Percentiles rank a stretch among this genome's conserved stretches.
These are phyloP conservation scores for Beta macrorhiza DNA, from an alignment of 179 eudicot genomes.

Conservation along the genomic window DNA sequence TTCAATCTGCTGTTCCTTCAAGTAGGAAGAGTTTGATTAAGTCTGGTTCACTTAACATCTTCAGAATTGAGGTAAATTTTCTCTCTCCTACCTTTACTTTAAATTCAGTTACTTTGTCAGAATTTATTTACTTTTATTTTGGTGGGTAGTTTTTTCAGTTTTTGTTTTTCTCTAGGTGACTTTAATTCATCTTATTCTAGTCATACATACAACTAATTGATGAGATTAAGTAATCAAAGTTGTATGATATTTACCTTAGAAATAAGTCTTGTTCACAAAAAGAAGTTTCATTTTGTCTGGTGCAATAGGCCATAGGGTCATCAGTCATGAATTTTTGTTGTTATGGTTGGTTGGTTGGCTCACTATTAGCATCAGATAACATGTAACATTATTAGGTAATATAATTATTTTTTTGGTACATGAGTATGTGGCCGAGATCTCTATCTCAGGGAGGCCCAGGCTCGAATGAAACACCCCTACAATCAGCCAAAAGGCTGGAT, in stretches of 20 bases:
- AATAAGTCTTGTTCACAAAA: too few relatives aligned
- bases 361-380: not conserved
- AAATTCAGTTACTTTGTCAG: not conserved
- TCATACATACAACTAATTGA: not conserved
- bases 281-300: not conserved
- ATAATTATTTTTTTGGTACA: not conserved
- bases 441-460: too few relatives aligned
- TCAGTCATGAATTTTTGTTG: not conserved
- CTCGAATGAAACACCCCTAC: too few relatives aligned
- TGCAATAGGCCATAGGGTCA: not conserved
- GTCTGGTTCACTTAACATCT: conserved; percentile 69
- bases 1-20: conserved; percentile 68
- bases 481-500: too few relatives aligned
- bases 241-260: not conserved
- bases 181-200: not conserved
- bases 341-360: not conserved
- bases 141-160: not conserved
- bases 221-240: not conserved
- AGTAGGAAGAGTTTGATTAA: conserved; percentile 68
- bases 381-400: not conserved
- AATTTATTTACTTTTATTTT: not conserved
- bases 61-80: conserved; percentile 60
- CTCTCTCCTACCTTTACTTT: not conserved
- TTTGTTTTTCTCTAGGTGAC: not conserved
- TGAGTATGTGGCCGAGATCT: too few relatives aligned